Percentiles rank a stretch among this genome's conserved stretches.
phyloP scores from a whole-genome alignment of 2,329 filamentous ascomycete species.

The Metarhizium rileyi region DNA sequence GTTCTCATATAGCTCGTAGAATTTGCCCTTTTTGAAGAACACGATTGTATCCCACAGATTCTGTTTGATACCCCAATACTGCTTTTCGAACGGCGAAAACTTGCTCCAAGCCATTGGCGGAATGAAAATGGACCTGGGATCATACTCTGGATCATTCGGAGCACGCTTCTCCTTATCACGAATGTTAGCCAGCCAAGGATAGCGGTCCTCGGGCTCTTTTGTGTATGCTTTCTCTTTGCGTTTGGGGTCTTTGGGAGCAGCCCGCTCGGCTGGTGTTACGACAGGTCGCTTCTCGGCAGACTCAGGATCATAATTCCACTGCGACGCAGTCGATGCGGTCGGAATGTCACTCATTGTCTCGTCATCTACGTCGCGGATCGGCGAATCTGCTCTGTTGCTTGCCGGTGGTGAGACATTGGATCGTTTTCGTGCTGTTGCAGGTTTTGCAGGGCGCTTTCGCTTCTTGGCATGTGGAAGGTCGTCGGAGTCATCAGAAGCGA shows the following conservation, averaged over 20 bases:
- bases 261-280: conserved; percentile 21
- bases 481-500: conserved; percentile 76
- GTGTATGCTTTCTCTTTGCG: conserved; percentile 62
- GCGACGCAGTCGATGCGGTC: conserved; percentile 62
- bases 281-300: conserved; percentile 29
- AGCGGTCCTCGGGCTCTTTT: conserved; percentile 75
- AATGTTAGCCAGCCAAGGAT: conserved; percentile 82
- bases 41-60: conserved; percentile 97
- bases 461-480: conserved; percentile 52
- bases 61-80: conserved; percentile 99
- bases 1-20: conserved; percentile 97
- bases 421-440: conserved; percentile 50
- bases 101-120: conserved; percentile 69
- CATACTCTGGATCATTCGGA: conserved; percentile 75
- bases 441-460: conserved; percentile 56
- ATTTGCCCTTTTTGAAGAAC: conserved; percentile 99
- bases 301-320: conserved; percentile 63
- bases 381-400: conserved; percentile 16
- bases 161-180: conserved; percentile 76
- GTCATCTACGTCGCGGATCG: conserved; percentile 43
- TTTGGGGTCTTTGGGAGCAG: conserved; percentile 21
- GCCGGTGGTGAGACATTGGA: conserved; percentile 39
- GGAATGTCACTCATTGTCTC: conserved; percentile 45
- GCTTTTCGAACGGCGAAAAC: conserved; percentile 92
- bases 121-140: conserved; percentile 83